Base-by-base conservation (phyloP, 2,329 filamentous ascomycete genomes). In the Colletotrichum spaethianum region DNA sequence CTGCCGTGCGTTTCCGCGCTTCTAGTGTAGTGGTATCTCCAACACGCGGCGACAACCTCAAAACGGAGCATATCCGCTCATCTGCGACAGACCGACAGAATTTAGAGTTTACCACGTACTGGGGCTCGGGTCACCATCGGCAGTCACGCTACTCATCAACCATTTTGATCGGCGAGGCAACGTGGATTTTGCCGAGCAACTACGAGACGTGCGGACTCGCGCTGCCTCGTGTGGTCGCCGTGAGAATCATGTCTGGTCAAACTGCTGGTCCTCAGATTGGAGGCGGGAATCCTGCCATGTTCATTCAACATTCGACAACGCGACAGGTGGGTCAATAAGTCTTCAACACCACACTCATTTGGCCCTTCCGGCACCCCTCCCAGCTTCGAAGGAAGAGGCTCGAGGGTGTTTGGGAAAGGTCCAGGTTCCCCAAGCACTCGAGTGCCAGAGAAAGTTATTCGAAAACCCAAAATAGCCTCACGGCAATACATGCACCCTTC, bases 361-460 rank as follows among this genome's bases (percentile, higher is more conserved):
- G 40, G 57, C 46, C 23, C 52, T 28, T 67, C 40, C 52, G 40
- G 33, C 60, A 57, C 48, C 46, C 26, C 38, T 67, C 23, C 31
- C n/a, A 28, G 38, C 46, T 60, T 48, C 14, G 23, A 33, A 23
- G 31, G n/a, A 60, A 42, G 53, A 44, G 57, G 68, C 63, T 46
- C 50, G 63, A 68, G 50, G 50, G 40, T 38, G 68, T 63, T 68
- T 71, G 33, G 50, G 63, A 16, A n/a, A 62, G 33, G 56, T 9
- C 42, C 50, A 57, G 50, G 68, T 38, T 59, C 42, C 63, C 42
- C 50, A n/a, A 20, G 33, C 36, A 14, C 7, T 44, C n/a, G 56
- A 20, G 26, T 26, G 44, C 28, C n/a, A 31, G 53, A 68, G 68
- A 71, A 62, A 64, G 36, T 71, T 71, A 26, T n/a, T 63, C 50